A percentile compares a stretch with the other conserved stretches of the same genome.
phyloP scores from a whole-genome alignment of 352 stramenopile species.

The Pythium dissimile region DNA sequence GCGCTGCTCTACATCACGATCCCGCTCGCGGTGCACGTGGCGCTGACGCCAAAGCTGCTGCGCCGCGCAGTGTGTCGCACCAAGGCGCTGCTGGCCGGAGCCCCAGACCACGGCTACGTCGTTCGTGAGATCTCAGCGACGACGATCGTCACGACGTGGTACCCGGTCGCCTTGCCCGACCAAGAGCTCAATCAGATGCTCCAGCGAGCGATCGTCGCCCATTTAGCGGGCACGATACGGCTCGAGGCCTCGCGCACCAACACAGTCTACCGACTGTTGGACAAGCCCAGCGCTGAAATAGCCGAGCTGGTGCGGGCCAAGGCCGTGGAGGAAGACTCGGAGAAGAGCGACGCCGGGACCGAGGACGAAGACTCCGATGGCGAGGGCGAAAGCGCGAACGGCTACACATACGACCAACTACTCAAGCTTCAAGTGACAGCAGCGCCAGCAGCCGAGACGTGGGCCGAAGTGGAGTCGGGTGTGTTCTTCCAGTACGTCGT shows the following conservation, averaged over 20 bases:
- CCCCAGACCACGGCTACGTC: constrained; percentile 16
- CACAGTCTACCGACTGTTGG: constrained; percentile 45
- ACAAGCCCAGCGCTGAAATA: constrained; percentile 22
- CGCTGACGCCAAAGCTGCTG: constrained; percentile 8
- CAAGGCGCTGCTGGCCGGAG: not conserved
- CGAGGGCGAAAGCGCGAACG: not conserved
- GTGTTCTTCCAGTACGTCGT: constrained; percentile 14
- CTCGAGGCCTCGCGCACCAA: constrained; percentile 30
- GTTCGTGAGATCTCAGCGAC: constrained; percentile 25
- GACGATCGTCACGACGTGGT: constrained; percentile 34
- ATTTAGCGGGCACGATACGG: constrained; percentile 37
- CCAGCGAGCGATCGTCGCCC: constrained; percentile 50
- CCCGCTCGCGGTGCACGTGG: constrained; percentile 21
- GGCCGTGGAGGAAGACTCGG: not conserved
- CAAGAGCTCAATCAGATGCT: constrained; percentile 48
- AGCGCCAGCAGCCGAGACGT: not conserved
- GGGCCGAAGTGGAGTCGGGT: not conserved
- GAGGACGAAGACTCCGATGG: constrained; percentile 2
- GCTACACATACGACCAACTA: constrained; percentile 10
- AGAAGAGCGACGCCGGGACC: not conserved
- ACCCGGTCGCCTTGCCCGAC: constrained; percentile 21
- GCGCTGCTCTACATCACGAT: constrained; percentile 57
- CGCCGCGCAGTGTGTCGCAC: not conserved
- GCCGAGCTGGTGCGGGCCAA: constrained; percentile 4
- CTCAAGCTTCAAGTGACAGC: not conserved